Percentiles rank a stretch among this genome's conserved stretches.
These are phyloP conservation scores for Plasmodium cynomolgi DNA, from an alignment of 169 alveolate species.

Conservation along the genomic window DNA sequence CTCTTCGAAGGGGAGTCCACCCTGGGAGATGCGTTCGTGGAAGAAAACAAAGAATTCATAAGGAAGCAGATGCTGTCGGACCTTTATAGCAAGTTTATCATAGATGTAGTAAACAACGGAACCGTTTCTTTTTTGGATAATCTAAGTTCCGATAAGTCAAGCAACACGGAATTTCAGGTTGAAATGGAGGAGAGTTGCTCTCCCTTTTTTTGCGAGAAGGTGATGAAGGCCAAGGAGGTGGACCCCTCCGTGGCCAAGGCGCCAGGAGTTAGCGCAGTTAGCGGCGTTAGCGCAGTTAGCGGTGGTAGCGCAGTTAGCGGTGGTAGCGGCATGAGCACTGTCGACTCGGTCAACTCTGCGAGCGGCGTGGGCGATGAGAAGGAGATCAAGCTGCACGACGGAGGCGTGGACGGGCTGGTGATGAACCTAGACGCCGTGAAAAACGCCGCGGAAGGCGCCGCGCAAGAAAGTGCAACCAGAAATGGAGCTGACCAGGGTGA, in stretches of 20 bases:
- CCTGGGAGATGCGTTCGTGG: slow-evolving; percentile 4
- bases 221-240: slow-evolving; percentile 57
- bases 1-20: background rate
- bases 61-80: slow-evolving; percentile 21
- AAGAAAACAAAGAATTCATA: slow-evolving; percentile 26
- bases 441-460: background rate
- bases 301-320: no score
- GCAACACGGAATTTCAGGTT: slow-evolving; percentile 24
- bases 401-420: background rate
- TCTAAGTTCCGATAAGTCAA: background rate
- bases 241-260: background rate
- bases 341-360: background rate
- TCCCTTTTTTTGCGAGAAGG: slow-evolving; percentile 57
- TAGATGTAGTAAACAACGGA: slow-evolving; percentile 25
- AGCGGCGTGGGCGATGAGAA: background rate
- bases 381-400: slow-evolving; percentile 6
- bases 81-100: slow-evolving; percentile 11
- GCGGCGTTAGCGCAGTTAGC: background rate
- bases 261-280: background rate
- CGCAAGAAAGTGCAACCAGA: background rate
- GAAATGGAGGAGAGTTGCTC: slow-evolving; percentile 61
- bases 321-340: background rate
- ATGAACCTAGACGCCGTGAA: background rate
- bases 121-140: slow-evolving; percentile 25
- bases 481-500: background rate